Conservation (phyloP, 202 grass and related monocot genomes). For the Carex arenaria region DNA sequence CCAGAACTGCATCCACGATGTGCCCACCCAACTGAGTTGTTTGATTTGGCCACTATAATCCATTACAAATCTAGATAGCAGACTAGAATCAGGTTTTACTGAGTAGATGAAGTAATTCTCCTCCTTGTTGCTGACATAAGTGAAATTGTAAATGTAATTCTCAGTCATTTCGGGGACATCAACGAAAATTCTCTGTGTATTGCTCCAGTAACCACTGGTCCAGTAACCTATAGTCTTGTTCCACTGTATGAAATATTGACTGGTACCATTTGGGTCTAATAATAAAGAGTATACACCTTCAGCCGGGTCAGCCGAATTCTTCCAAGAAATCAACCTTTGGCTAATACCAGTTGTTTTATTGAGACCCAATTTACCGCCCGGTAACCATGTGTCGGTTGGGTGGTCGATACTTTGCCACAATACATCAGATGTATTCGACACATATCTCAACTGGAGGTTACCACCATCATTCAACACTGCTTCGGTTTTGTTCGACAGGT, state of each 20-base stretch:
- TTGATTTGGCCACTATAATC: slow-evolving; percentile 21
- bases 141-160: slow-evolving; percentile 3
- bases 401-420: slow-evolving; percentile 50
- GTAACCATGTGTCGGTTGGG: slow-evolving; percentile 45
- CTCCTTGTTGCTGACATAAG: slow-evolving; percentile 4
- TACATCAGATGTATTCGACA: slow-evolving; percentile 27
- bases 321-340: slow-evolving; percentile 30
- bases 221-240: slow-evolving; percentile 25
- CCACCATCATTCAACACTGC: slow-evolving; percentile 22
- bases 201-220: slow-evolving; percentile 29
- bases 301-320: slow-evolving; percentile 28
- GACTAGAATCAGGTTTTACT: neutral
- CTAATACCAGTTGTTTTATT: slow-evolving; percentile 33
- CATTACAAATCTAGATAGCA: slow-evolving; percentile 33
- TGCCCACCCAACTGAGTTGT: slow-evolving; percentile 25
- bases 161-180: slow-evolving; percentile 29
- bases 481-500: slow-evolving; percentile 11
- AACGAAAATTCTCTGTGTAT: slow-evolving; percentile 17
- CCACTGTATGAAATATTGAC: slow-evolving; percentile 33
- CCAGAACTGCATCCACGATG: slow-evolving; percentile 30
- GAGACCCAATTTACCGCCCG: slow-evolving; percentile 23
- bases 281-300: slow-evolving; percentile 26
- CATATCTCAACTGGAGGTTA: slow-evolving; percentile 28
- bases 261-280: slow-evolving; percentile 32
- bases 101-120: slow-evolving; percentile 31